Conservation (phyloP, 768 basidiomycete genomes). For the Hygrophorus russula region DNA sequence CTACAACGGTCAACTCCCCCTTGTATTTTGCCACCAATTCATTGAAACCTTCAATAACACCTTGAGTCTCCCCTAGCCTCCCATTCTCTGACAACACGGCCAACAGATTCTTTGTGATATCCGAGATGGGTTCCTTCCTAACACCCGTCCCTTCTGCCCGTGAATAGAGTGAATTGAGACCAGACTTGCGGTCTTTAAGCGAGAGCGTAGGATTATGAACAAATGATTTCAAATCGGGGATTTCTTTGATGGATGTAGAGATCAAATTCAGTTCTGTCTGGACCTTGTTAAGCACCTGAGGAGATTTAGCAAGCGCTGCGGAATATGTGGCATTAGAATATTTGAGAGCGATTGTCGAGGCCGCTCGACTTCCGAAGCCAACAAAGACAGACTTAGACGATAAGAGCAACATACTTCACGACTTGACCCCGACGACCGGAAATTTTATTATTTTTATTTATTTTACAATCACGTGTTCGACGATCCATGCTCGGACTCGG, state of each 20-base stretch:
- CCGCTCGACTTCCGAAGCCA: constrained; percentile 57
- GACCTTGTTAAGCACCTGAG: constrained; percentile 73
- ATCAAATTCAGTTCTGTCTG: constrained; percentile 73
- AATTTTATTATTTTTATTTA: too few relatives aligned
- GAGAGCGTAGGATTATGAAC: constrained; percentile 90
- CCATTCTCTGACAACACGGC: constrained; percentile 88
- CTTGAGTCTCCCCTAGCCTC: constrained; percentile 70
- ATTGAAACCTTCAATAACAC: constrained; percentile 87
- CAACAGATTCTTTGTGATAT: constrained; percentile 89
- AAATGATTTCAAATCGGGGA: constrained; percentile 57
- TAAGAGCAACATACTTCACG: constrained; percentile 12
- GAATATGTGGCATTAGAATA: constrained; percentile 77
- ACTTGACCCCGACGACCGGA: too few relatives aligned
- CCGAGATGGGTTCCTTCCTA: constrained; percentile 71
- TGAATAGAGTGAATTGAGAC: constrained; percentile 56
- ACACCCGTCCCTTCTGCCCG: constrained; percentile 47
- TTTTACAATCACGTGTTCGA: too few relatives aligned
- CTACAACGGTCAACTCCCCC: constrained; percentile 86
- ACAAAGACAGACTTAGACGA: constrained; percentile 37
- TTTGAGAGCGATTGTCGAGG: constrained; percentile 58
- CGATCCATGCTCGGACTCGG: too few relatives aligned
- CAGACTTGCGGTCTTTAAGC: constrained; percentile 56
- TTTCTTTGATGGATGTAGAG: constrained; percentile 53
- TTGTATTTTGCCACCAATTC: constrained; percentile 80
- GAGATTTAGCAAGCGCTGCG: constrained; percentile 76